Evolutionary conservation across 768 basidiomycete species (phyloP).

Genomic region (Calocera cornea): DNA sequence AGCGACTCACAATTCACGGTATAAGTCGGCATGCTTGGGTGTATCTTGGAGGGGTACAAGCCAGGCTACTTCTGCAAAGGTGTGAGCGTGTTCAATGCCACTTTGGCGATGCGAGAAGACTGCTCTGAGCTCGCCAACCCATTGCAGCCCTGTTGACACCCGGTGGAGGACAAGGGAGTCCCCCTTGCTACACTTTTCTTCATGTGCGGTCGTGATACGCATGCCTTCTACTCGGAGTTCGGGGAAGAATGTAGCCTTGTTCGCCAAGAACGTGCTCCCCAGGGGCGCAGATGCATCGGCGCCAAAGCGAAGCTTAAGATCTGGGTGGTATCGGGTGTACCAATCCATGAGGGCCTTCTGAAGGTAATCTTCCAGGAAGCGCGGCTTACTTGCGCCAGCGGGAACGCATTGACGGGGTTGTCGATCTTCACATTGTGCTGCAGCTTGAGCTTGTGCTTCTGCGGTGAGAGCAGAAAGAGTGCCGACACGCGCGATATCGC

Average conservation of each 20-base stretch:
- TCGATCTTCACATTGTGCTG: background rate
- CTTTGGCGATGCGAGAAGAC: background rate
- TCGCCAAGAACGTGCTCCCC: background rate
- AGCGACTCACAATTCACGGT: background rate
- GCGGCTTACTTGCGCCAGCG: background rate
- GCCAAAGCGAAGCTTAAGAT: background rate
- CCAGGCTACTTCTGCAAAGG: background rate
- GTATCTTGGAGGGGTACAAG: background rate
- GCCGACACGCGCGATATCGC: background rate
- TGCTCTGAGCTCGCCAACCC: background rate
- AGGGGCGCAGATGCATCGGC: background rate
- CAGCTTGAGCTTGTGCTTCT: background rate
- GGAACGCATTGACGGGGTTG: background rate
- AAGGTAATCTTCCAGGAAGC: background rate
- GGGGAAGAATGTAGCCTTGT: background rate
- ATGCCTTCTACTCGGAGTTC: background rate
- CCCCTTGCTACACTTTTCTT: background rate
- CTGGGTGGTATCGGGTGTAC: background rate
- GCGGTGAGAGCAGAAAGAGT: background rate
- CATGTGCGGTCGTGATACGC: background rate
- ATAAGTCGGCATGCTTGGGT: background rate
- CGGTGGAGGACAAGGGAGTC: background rate
- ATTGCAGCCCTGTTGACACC: background rate
- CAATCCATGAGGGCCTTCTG: background rate
- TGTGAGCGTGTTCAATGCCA: background rate